These are phyloP conservation scores for Darksidea phi DNA, from an alignment of 495 filamentous ascomycete species.

Conservation along the genomic window DNA sequence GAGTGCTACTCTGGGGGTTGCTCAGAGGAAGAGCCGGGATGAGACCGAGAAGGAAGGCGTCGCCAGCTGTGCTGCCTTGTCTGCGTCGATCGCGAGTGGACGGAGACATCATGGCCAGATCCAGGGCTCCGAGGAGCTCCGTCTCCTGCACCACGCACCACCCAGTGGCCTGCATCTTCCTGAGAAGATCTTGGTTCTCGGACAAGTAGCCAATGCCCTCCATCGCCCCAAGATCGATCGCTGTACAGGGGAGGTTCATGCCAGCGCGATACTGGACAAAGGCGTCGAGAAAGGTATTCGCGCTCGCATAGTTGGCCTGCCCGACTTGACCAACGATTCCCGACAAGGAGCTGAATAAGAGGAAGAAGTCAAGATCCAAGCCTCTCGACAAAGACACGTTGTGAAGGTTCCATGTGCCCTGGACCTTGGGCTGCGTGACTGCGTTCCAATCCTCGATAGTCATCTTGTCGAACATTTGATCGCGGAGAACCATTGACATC, in stretches of 20 bases:
- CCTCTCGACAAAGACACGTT: neutral
- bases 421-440: constrained; percentile 6
- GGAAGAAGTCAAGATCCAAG: constrained; percentile 33
- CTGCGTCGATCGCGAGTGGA: neutral
- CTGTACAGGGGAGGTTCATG: neutral
- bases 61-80: neutral
- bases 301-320: constrained; percentile 32
- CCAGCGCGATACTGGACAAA: constrained; percentile 9
- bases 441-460: constrained; percentile 12
- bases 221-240: constrained; percentile 23
- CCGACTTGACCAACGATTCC: constrained; percentile 22
- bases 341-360: constrained; percentile 14
- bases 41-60: constrained; percentile 7
- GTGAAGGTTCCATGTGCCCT: constrained; percentile 27
- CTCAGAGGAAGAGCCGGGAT: neutral
- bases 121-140: neutral
- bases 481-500: constrained; percentile 29
- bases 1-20: neutral
- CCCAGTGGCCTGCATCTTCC: neutral
- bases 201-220: constrained; percentile 22
- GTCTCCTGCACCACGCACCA: neutral
- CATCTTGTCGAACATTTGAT: constrained; percentile 34
- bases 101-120: neutral
- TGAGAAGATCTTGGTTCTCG: constrained; percentile 5
- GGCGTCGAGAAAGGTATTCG: constrained; percentile 28